phyloP scores from a whole-genome alignment of 2,329 filamentous ascomycete genomes.

The Didymella glomerata region DNA sequence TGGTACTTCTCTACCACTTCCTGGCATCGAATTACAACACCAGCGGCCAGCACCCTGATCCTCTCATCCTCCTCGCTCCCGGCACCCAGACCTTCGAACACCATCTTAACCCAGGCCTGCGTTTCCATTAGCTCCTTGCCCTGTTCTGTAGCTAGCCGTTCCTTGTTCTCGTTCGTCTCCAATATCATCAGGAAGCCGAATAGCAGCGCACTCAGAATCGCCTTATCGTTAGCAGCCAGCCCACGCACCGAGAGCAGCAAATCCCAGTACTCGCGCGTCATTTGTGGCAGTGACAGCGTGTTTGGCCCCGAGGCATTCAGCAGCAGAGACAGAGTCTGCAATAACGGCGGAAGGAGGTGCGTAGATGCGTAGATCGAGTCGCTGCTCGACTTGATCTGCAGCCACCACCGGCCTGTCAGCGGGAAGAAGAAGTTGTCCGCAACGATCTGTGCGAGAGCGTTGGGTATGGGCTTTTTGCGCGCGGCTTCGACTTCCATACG shows the following conservation, averaged over 20 bases:
- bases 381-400: constrained; percentile 61
- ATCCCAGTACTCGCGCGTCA: constrained; percentile 85
- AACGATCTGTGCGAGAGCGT: constrained; percentile 80
- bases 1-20: constrained; percentile 87
- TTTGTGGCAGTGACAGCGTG: constrained; percentile 76
- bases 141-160: constrained; percentile 75
- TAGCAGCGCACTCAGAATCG: constrained; percentile 76
- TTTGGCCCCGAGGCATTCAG: constrained; percentile 84
- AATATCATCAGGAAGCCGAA: constrained; percentile 81
- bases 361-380: constrained; percentile 75
- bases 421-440: constrained; percentile 85
- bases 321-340: constrained; percentile 86
- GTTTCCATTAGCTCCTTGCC: constrained; percentile 84
- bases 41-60: constrained; percentile 79
- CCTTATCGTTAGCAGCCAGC: constrained; percentile 61
- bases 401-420: constrained; percentile 80
- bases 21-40: constrained; percentile 76
- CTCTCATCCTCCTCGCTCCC: constrained; percentile 73
- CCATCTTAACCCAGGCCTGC: constrained; percentile 80
- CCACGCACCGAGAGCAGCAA: constrained; percentile 77
- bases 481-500: constrained; percentile 72
- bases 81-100: constrained; percentile 68
- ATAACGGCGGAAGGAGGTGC: constrained; percentile 77
- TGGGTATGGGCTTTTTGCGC: constrained; percentile 70
- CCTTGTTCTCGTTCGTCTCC: constrained; percentile 80